Conservation (phyloP, 148 eudicot genomes). For the Vaccinium myrtillus region DNA sequence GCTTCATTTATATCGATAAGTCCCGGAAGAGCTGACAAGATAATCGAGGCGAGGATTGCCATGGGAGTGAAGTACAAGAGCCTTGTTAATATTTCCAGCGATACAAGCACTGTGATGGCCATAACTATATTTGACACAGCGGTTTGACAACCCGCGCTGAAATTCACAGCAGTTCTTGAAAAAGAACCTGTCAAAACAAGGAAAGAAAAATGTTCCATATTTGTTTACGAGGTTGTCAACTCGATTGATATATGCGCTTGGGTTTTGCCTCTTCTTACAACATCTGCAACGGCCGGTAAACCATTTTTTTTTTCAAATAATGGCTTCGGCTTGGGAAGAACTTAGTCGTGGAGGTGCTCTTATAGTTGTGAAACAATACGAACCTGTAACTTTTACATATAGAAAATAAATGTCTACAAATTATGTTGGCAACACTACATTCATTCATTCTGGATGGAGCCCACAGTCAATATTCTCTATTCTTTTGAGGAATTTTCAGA, state of each 20-base stretch:
- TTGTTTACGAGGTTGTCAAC: not conserved
- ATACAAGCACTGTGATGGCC: conserved; percentile 46
- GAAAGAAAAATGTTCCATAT: too few relatives aligned
- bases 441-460: not conserved
- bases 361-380: not conserved
- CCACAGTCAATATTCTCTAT: not conserved
- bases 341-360: too few relatives aligned
- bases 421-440: not conserved
- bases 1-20: conserved; percentile 35
- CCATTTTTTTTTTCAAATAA: too few relatives aligned
- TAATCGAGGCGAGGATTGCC: conserved; percentile 45
- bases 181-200: conserved; percentile 59
- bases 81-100: conserved; percentile 32
- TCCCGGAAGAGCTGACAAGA: conserved; percentile 45
- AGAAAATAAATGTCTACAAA: not conserved
- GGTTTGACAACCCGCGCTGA: conserved; percentile 44
- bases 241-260: not conserved
- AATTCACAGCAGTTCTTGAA: conserved; percentile 50
- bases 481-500: not conserved
- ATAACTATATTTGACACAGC: conserved; percentile 45
- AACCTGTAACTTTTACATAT: not conserved
- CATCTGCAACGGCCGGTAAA: too few relatives aligned
- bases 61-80: conserved; percentile 46
- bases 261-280: not conserved
- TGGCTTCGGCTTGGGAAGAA: too few relatives aligned